Conservation (phyloP, 176 grass and related monocot species). For the Puccinellia tenuiflora region DNA sequence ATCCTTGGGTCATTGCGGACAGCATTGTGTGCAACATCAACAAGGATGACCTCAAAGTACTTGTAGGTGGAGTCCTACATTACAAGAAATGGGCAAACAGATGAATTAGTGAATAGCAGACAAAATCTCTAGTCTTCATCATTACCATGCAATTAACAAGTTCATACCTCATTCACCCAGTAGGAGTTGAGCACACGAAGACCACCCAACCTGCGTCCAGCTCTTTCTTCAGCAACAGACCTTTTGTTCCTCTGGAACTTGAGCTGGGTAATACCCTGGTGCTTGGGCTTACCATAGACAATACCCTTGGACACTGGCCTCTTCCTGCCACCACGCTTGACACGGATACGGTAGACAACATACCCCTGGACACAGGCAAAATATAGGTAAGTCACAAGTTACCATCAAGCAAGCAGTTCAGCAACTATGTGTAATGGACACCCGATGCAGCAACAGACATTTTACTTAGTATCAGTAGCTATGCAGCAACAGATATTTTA, state of each 20-base stretch:
- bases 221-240: slow-evolving; percentile 92
- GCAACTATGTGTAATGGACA: neutral
- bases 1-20: slow-evolving; percentile 75
- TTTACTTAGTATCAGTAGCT: too few species aligned
- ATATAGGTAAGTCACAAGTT: neutral
- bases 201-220: slow-evolving; percentile 71
- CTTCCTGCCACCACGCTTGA: slow-evolving; percentile 80
- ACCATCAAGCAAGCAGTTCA: too few species aligned
- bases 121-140: too few species aligned
- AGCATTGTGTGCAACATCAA: slow-evolving; percentile 65
- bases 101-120: neutral
- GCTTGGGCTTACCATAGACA: slow-evolving; percentile 90
- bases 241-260: slow-evolving; percentile 97
- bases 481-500: neutral
- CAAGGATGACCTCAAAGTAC: slow-evolving; percentile 65
- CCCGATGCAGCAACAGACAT: too few species aligned
- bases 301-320: slow-evolving; percentile 77
- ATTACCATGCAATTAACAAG: neutral
- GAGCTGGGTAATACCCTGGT: slow-evolving; percentile 87
- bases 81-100: neutral
- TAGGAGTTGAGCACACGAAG: slow-evolving; percentile 91
- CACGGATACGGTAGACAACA: slow-evolving; percentile 55
- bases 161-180: slow-evolving; percentile 80
- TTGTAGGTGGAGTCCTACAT: slow-evolving; percentile 59
- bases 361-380: slow-evolving; percentile 28